Evolutionary conservation across 2,329 filamentous ascomycete species (phyloP), one percentile per base, ranked within the genome.

Genomic region (Neophaeococcomyces mojaviensis): DNA sequence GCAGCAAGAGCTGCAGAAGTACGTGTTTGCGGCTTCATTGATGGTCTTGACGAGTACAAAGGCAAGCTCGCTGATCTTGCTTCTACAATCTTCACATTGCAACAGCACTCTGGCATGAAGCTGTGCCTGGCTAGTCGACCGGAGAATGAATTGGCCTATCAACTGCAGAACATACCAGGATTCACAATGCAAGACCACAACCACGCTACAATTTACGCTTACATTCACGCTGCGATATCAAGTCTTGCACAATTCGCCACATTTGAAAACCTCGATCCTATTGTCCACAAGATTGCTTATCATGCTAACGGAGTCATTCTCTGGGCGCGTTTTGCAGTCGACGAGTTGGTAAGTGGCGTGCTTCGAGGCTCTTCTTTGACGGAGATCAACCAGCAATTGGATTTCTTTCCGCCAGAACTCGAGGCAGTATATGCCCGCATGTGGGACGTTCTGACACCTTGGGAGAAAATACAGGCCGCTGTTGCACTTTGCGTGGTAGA

Each of bases 361-460:
- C 12, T 20, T 6, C 12, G 9, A 20, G 35, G 35, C 10, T 37
- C 16, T 20, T 3, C 35, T 12, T 12, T 37, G 16, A 20, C 13
- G 9, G 35, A 37, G 16, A 20, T 20, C 16, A 12, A 6, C n/a
- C 10, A 18, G 10, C 12, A 20, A 20, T 20, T 37, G 15, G 9
- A 37, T 16, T 12, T 12, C 13, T 22, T 41, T 12, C 43, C 43
- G 12, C 18, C 8, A 28, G 43, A 46, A 20, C 35, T 46, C 12
- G 24, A 38, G 18, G 33, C 16, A 9, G 18, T 46, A n/a, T 46
- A 46, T 19, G 8, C n/a, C 16, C 34, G 43, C 8, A 40, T 40
- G 9, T 26, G 13, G 12, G 12, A 40, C 6, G 9, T 5, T 5
- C 35, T 37, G 16, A 20, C 10, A 12, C 15, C 24, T 5, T 28